These are phyloP conservation scores for Saccharomyces pastorianus DNA, from an alignment of 1,139 yeast species.

Conservation along the genomic window DNA sequence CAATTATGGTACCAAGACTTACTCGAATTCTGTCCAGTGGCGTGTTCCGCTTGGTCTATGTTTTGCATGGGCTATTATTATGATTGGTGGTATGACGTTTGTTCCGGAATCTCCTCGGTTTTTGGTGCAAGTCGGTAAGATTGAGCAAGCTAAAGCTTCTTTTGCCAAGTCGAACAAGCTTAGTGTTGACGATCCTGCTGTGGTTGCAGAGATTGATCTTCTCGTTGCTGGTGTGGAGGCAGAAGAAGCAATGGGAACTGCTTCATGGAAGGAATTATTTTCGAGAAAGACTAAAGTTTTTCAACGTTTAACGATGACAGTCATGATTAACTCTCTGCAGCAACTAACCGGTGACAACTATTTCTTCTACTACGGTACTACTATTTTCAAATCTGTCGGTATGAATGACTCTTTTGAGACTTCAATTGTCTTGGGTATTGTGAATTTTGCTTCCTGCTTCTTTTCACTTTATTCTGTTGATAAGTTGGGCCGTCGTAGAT, in stretches of 20 bases:
- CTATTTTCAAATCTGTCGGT: neutral
- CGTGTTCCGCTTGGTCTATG: conserved; percentile 34
- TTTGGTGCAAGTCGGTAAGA: conserved; percentile 43
- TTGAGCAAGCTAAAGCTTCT: conserved; percentile 34
- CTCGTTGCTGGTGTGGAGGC: conserved; percentile 56
- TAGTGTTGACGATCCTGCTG: conserved; percentile 46
- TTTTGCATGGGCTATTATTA: conserved; percentile 37
- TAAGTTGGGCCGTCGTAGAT: neutral
- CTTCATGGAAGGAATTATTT: conserved; percentile 52
- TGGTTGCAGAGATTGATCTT: conserved; percentile 48
- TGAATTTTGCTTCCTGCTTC: neutral
- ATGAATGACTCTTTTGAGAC: neutral
- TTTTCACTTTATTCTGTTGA: neutral
- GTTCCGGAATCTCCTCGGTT: conserved; percentile 78
- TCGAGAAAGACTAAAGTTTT: conserved; percentile 48
- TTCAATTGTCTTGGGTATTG: neutral
- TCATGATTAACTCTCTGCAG: conserved; percentile 57
- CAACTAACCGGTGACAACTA: conserved; percentile 58
- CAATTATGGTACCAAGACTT: neutral
- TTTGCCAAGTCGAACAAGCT: conserved; percentile 49
- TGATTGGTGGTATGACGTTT: conserved; percentile 47
- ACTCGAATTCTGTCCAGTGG: neutral
- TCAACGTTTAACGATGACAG: conserved; percentile 55
- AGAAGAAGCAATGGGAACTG: conserved; percentile 51
- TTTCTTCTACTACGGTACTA: neutral